phyloP scores from a whole-genome alignment of 495 filamentous ascomycete genomes.

The Apodospora peruviana region DNA sequence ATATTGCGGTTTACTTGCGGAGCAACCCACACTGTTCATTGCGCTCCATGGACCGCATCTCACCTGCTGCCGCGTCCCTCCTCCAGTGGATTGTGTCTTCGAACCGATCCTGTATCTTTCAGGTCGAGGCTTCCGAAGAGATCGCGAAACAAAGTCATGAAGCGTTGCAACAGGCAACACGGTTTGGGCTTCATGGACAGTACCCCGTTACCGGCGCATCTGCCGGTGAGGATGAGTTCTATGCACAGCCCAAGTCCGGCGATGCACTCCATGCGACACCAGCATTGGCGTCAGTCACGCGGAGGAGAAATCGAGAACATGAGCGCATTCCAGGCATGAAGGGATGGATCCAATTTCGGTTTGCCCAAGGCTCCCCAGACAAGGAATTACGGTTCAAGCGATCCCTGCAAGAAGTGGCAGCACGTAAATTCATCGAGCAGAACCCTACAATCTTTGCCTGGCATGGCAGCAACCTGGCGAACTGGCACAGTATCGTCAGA shows the following conservation, averaged over 20 bases:
- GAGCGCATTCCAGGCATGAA: constrained; percentile 61
- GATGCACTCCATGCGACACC: too few species aligned
- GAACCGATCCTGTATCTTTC: constrained; percentile 80
- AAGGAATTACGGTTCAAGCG: constrained; percentile 78
- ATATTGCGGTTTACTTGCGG: constrained; percentile 58
- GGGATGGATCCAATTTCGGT: constrained; percentile 74
- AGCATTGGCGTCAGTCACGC: constrained; percentile 6
- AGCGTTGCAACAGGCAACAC: too few species aligned
- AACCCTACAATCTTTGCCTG: constrained; percentile 76
- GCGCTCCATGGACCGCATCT: constrained; percentile 57
- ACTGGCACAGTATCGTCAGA: constrained; percentile 91
- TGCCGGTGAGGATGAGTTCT: too few species aligned
- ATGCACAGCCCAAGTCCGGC: too few species aligned
- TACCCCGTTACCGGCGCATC: neutral
- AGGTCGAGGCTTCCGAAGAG: constrained; percentile 27
- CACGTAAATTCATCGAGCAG: constrained; percentile 25
- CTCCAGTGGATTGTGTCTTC: constrained; percentile 90
- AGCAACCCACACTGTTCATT: constrained; percentile 38
- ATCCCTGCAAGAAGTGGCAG: constrained; percentile 48
- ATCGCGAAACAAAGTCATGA: too few species aligned
- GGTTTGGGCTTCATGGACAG: neutral
- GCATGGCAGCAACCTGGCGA: constrained; percentile 70
- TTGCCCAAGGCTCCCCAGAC: constrained; percentile 84
- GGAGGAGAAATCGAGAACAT: constrained; percentile 16
- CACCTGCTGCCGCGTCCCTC: constrained; percentile 60